These are phyloP conservation scores for Arachis hypogaea DNA, from an alignment of 306 rosid genomes.

Conservation along the genomic window DNA sequence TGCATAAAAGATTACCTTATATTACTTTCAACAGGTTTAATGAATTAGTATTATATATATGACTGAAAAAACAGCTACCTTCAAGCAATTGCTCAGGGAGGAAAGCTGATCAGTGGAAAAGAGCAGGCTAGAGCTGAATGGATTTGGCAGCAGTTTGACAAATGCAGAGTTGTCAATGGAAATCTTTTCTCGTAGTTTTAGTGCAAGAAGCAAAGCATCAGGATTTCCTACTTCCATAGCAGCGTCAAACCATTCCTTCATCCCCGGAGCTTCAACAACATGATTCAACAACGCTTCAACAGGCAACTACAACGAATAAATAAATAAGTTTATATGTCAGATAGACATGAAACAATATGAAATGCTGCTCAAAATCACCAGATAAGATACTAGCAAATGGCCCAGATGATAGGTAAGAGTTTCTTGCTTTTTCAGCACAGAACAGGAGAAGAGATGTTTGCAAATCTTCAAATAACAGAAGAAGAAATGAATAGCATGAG, in stretches of 20 bases:
- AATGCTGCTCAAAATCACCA: conserved; percentile 8
- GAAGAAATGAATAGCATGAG: conserved; percentile 4
- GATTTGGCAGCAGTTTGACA: conserved; percentile 70
- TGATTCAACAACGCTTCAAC: conserved; percentile 58
- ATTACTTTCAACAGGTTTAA: neutral
- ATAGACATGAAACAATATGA: conserved; percentile 2
- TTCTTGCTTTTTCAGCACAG: conserved; percentile 1
- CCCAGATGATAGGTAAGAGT: neutral
- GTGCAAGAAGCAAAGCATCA: conserved; percentile 85
- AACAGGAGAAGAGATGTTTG: neutral
- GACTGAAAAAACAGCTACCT: conserved; percentile 54
- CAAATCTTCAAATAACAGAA: too few relatives aligned
- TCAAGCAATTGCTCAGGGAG: conserved; percentile 71
- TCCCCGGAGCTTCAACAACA: conserved; percentile 78
- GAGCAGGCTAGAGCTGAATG: conserved; percentile 64
- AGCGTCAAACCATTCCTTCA: conserved; percentile 79
- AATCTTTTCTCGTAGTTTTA: conserved; percentile 62
- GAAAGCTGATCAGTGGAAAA: conserved; percentile 73
- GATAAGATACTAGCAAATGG: neutral
- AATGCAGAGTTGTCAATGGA: conserved; percentile 53
- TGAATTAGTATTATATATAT: conserved; percentile 5
- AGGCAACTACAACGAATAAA: conserved; percentile 59
- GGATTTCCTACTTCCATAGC: conserved; percentile 87
- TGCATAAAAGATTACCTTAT: conserved; percentile 16
- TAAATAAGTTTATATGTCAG: conserved; percentile 4